Percentiles rank a stretch among this genome's conserved stretches.
Evolutionary conservation across 2,329 filamentous ascomycete genomes (phyloP).

Genomic region (Colletotrichum tropicicola): DNA sequence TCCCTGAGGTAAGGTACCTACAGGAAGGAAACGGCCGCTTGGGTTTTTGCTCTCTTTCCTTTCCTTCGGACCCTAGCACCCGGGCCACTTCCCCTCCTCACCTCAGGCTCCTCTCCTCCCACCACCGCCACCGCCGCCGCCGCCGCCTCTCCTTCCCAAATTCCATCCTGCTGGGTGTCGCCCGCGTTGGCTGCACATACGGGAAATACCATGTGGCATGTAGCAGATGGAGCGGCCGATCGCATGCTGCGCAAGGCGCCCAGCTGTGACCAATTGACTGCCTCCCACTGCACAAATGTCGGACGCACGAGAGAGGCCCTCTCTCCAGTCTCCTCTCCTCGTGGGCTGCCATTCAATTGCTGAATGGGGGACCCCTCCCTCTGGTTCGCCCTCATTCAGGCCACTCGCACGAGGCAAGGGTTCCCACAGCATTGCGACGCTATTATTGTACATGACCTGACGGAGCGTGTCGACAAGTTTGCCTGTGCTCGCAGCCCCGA

Average conservation of each 20-base stretch:
- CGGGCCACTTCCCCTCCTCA: not conserved
- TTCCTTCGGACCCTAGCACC: not conserved
- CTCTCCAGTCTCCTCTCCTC: not conserved
- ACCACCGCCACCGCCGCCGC: not conserved
- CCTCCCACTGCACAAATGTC: not conserved
- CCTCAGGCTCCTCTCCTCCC: not conserved
- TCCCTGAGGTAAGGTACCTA: not conserved
- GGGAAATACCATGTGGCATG: no score
- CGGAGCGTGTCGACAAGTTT: constrained; percentile 9
- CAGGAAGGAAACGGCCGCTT: constrained; percentile 24
- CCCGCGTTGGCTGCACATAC: not conserved
- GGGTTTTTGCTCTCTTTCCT: constrained; percentile 14
- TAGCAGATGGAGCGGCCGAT: no score
- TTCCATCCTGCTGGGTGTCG: not conserved
- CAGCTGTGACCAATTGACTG: no score
- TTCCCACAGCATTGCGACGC: constrained; percentile 4
- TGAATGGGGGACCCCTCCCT: not conserved
- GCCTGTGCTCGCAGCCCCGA: not conserved
- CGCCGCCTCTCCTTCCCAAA: not conserved
- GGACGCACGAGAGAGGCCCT: not conserved
- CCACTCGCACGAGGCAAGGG: constrained; percentile 14
- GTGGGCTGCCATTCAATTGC: not conserved
- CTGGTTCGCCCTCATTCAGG: not conserved
- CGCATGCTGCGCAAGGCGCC: no score
- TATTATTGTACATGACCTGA: constrained; percentile 6